Evolutionary conservation across 306 rosid species (phyloP), one percentile per base, ranked within the genome.

Genomic region (Rosa chinensis): DNA sequence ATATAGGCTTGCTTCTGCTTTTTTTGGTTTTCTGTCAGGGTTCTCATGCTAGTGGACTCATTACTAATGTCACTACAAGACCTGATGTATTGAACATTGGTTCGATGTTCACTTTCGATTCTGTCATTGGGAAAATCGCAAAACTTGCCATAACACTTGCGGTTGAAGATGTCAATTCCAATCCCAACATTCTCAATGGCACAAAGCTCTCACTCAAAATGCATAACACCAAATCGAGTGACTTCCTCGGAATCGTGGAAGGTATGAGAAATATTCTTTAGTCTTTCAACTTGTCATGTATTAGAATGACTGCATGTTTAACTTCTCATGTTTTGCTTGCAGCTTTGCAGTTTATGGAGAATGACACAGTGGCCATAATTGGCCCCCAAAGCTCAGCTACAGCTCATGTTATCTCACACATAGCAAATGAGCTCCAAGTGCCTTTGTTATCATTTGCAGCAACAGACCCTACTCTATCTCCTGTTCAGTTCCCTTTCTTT

Each of bases 401-500:
- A 50, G 88, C 88, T 61, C 92, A 86, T 78, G 82, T 84, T 20
- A 78, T 89, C 70, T 82, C 88, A 21, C 90, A 89, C 13, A 78
- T 86, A 18, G 92, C 86, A 25, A 82, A 89, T 76, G 92, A 89
- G 78, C 84, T 89, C 61, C 82, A 78, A 68, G 88, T 89, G 2
- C 92, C 92, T 70, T 74, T 89, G 2, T 53, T 89, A 18, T 89
- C 90, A n/a, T 89, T 86, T 84, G 81, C 92, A 28, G 85, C 85
- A 14, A 82, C 81, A 40, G 85, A 82, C 66, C 70, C 74, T 4
- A 72, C 81, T 1, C 52, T 77, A 16, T 20, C 78, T 8, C 76
- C 78, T 6, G 35, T 43, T 43, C 81, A 72, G 50, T 82, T 72
- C 52, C 85, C 85, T 20, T 82, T 70, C 78, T 82, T 82, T 12